Base-by-base conservation (phyloP, 2,329 filamentous ascomycete genomes). In the Colletotrichum musae region DNA sequence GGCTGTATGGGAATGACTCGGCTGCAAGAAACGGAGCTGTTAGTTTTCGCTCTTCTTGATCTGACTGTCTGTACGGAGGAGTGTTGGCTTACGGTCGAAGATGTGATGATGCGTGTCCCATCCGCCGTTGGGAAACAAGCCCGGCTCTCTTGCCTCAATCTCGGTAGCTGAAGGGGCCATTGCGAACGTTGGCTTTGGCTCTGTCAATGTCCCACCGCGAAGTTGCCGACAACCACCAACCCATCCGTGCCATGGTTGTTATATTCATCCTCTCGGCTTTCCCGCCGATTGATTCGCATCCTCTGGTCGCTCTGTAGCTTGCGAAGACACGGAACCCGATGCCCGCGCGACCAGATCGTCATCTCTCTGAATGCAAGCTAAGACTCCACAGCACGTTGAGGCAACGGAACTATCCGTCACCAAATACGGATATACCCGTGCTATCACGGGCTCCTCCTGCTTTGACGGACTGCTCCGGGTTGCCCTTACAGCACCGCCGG, bases 91-190 rank as follows among this genome's bases (percentile, higher is more conserved):
- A 78, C 77, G 76, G 10, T 79, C 76, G 58, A 78, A 79, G 24
- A 79, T 78, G 58, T 79, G 76, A 54, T 79, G 74, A 36, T 79
- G 77, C 21, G 76, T 75, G 50, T 78, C 76, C 76, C 77, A 78
- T 21, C 74, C 75, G 0, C 75, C 76, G 32, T 72, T 66, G 2
- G 77, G 77, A 53, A 79, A 77, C 6, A 78, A 24, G 4, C 43
- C 26, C 0, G 6, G 4, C 0, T 45, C 9, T 4, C 10, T 43
- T 16, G 13, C 24, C 2, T 45, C 43, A 21, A 6, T 50, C 18
- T 13, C 13, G 7, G 57, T 47, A 5, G 57, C 57, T 16, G 52
- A 54, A 21, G 62, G 43, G 4, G 57, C 51, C 67, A 70, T 70
- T 15, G 64, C 43, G 12, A 32, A 50, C 47, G 36, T 15, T 28